Base-by-base conservation (phyloP, 106 monocot species). In the Iris macrosiphon region DNA sequence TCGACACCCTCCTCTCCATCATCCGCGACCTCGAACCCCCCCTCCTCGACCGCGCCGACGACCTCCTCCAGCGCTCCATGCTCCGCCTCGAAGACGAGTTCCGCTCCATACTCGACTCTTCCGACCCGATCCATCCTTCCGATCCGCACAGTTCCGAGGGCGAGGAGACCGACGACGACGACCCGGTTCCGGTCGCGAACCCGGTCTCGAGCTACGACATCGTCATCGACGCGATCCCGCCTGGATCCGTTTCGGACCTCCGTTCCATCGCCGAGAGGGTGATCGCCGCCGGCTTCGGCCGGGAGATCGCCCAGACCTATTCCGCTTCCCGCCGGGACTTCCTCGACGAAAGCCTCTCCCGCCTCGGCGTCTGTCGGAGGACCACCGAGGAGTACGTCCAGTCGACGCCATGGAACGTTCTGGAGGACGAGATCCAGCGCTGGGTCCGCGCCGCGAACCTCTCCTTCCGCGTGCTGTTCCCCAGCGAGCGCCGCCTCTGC, bases 21-120 rank as follows among this genome's bases (percentile, higher is more conserved):
- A 34, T 65, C 21, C 49, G 57, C 14, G 76, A 65, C 4, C 44
- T 79, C 18, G 68, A 71, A 12, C 61, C 65, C 20, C 62, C 49
- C 1, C 14, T 68, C 4, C 32, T 85, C 37, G 76, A 85, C 22
- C 64, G 59, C 17, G 68, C 75, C n/a, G 77, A 96, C 30, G 76
- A 82, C 16, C 80, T 98, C 33, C 66, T 98, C 45, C 76, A 75
- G 37, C 74, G 69, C 42, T 74, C 72, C 54, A 77, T 87, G 74
- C 39, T 78, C 21, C 85, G 89, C 15, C 72, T 98, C 13, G 76
- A 82, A 59, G 79, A 80, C 44, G 96, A 98, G 77, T 90, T 98
- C 72, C 68, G 75, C 10, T 34, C 69, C 19, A 68, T 98, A 4
- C 61, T 87, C n/a, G 79, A 85, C 8, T 59, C 47, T 4, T 48